A percentile compares a stretch with the other conserved stretches of the same genome.
These are phyloP conservation scores for Monosporascus ibericus DNA, from an alignment of 2,329 filamentous ascomycete genomes.

Conservation along the genomic window DNA sequence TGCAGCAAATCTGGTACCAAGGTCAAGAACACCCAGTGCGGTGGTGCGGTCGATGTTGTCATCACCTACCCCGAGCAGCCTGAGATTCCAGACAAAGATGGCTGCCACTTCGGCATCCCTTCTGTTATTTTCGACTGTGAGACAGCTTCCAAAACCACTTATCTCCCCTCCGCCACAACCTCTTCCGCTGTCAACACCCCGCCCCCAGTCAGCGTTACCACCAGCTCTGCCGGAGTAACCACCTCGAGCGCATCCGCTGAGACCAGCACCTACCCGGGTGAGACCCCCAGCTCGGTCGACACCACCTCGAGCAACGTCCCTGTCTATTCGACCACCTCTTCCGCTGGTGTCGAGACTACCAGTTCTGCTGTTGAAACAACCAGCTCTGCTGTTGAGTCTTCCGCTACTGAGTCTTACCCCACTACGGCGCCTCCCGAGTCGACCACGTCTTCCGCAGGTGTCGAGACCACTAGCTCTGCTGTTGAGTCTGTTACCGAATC, in stretches of 20 bases:
- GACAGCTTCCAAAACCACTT: slow-evolving; percentile 24
- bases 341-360: slow-evolving; percentile 8
- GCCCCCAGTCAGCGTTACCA: slow-evolving; percentile 11
- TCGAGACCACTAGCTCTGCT: slow-evolving; percentile 3
- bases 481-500: slow-evolving; percentile 5
- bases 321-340: slow-evolving; percentile 9
- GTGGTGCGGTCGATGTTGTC: slow-evolving; percentile 77
- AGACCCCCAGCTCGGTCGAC: slow-evolving; percentile 4
- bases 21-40: slow-evolving; percentile 82
- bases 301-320: slow-evolving; percentile 10
- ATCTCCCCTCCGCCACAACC: slow-evolving; percentile 5
- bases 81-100: slow-evolving; percentile 43
- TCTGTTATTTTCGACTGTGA: slow-evolving; percentile 70
- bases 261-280: background rate
- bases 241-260: slow-evolving; percentile 12
- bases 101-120: slow-evolving; percentile 68
- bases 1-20: slow-evolving; percentile 64
- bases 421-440: slow-evolving; percentile 6
- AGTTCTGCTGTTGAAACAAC: slow-evolving; percentile 4
- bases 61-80: slow-evolving; percentile 61
- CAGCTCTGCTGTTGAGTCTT: slow-evolving; percentile 4
- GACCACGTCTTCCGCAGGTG: slow-evolving; percentile 5
- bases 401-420: background rate
- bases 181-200: slow-evolving; percentile 15
- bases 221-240: slow-evolving; percentile 12